Evolutionary conservation across 306 rosid species (phyloP), one percentile per base, ranked within the genome.

Genomic region (Lathyrus sativus): DNA sequence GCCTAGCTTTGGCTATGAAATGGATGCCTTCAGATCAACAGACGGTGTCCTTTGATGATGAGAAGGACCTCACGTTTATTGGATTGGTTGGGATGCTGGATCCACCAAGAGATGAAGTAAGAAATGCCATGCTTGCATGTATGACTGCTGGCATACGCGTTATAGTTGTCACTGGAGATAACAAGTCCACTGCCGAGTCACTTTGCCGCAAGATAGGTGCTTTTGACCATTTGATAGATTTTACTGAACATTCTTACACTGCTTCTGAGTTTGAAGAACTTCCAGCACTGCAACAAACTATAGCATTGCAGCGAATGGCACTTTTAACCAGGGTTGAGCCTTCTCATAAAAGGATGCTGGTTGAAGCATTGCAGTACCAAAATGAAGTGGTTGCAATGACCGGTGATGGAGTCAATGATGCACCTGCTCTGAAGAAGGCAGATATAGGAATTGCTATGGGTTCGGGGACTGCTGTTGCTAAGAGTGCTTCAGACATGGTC

Each of bases 31-130:
- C 75, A 39, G 78, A 70, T 70, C 87, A 85, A 56, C 96, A 82
- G 67, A 76, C 74, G 4, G 29, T 90, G 64, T 76, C 96, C 76
- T 65, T 68, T 78, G 81, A 79, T 74, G 96, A 93, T 84, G 98
- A 93, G 88, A 85, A 80, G 63, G 89, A 90, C 75, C 89, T 93
- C 62, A 90, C 98, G 38, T 90, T 93, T 85, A 87, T 93, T 88
- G 98, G 98, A 89, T 85, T 93, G 98, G 98, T 90, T 65, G 98
- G 98, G 79, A 90, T 93, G 96, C 91, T 82, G 74, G 98, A 93
- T 86, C 98, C 97, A 82, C 98, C 98, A 18, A 83, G 98, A 74
- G 98, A 85, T 75, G 98, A 93, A 88, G 98, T 93, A 77, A 85
- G 86, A 86, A 86, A 82, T 75, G 96, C 98, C 55, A 90, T 93